Evolutionary conservation across 2,329 filamentous ascomycete genomes (phyloP).

Genomic region (Neonectria neomacrospora): DNA sequence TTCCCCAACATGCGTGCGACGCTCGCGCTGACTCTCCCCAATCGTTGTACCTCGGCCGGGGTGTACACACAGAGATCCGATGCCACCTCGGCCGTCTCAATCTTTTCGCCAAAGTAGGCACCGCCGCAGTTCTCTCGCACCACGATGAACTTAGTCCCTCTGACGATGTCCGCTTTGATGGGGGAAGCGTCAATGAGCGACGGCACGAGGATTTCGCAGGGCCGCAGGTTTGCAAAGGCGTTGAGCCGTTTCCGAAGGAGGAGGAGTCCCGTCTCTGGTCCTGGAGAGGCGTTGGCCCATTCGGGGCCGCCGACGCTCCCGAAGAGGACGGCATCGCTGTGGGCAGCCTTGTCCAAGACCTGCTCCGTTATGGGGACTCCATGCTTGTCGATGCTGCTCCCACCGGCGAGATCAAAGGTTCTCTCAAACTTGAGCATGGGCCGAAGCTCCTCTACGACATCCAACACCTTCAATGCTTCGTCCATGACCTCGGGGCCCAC

Average conservation of each 20-base stretch:
- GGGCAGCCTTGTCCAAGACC: constrained; percentile 53
- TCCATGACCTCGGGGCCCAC: constrained; percentile 59
- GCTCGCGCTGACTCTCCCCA: constrained; percentile 58
- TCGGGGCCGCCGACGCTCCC: constrained; percentile 61
- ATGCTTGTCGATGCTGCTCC: constrained; percentile 57
- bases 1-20: constrained; percentile 52
- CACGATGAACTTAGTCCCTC: constrained; percentile 60
- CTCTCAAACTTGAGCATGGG: constrained; percentile 46
- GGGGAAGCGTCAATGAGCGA: constrained; percentile 55
- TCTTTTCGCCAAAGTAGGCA: constrained; percentile 61
- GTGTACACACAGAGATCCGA: constrained; percentile 62
- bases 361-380: constrained; percentile 56
- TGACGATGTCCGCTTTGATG: constrained; percentile 57
- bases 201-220: constrained; percentile 58
- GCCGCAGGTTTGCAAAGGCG: constrained; percentile 63
- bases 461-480: constrained; percentile 59
- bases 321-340: constrained; percentile 58
- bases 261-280: constrained; percentile 58
- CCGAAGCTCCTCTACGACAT: constrained; percentile 51
- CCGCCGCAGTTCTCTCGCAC: constrained; percentile 63
- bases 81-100: constrained; percentile 55
- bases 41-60: constrained; percentile 57
- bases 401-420: constrained; percentile 46
- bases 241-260: constrained; percentile 54
- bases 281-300: constrained; percentile 54